Conservation (phyloP, 2,329 filamentous ascomycete genomes). For the Pyrenophora tritici-repentis region DNA sequence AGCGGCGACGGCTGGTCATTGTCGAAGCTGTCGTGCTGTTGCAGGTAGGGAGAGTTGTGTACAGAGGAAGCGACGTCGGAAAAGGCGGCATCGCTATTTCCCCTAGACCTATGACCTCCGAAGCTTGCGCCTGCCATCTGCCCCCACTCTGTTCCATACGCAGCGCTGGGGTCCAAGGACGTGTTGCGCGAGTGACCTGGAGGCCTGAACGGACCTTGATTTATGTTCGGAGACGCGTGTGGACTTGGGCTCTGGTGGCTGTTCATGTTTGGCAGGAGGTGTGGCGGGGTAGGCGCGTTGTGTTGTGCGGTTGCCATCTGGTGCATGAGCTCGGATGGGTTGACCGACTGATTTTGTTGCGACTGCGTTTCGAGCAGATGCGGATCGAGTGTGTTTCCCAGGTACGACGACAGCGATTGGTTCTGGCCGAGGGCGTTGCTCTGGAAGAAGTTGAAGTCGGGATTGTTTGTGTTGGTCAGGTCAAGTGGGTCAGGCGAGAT, state of each 20-base stretch:
- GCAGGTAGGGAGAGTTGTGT: slow-evolving; percentile 80
- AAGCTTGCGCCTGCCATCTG: slow-evolving; percentile 63
- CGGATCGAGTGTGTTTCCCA: slow-evolving; percentile 52
- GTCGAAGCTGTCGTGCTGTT: slow-evolving; percentile 79
- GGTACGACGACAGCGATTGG: slow-evolving; percentile 65
- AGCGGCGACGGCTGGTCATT: slow-evolving; percentile 78
- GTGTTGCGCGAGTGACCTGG: slow-evolving; percentile 63
- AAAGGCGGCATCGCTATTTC: slow-evolving; percentile 76
- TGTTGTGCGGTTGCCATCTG: slow-evolving; percentile 59
- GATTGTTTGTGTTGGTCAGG: slow-evolving; percentile 31
- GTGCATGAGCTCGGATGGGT: slow-evolving; percentile 54
- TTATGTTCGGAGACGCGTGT: slow-evolving; percentile 59
- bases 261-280: slow-evolving; percentile 59
- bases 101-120: slow-evolving; percentile 74
- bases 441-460: slow-evolving; percentile 62
- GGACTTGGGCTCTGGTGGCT: slow-evolving; percentile 60
- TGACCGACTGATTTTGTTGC: slow-evolving; percentile 50
- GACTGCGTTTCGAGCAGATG: slow-evolving; percentile 50
- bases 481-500: slow-evolving; percentile 45
- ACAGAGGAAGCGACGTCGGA: slow-evolving; percentile 82
- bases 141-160: slow-evolving; percentile 65
- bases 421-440: slow-evolving; percentile 58
- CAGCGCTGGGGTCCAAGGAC: slow-evolving; percentile 66
- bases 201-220: slow-evolving; percentile 57
- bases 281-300: slow-evolving; percentile 60